Evolutionary conservation across 2,329 filamentous ascomycete species (phyloP).

Genomic region (Ophiostoma triangulosporum): DNA sequence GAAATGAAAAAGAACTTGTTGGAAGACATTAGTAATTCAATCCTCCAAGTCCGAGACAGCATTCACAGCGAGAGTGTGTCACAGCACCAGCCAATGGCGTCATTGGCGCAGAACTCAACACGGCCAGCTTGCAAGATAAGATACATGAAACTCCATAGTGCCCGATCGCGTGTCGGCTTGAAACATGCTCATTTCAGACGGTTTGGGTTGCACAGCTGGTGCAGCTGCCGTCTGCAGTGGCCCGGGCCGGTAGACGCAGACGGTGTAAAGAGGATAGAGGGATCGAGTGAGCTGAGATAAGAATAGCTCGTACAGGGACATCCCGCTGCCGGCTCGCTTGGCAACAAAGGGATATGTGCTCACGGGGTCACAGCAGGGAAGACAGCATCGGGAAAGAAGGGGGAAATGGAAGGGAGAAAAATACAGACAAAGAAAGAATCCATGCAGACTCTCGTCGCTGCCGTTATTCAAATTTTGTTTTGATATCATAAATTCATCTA

Average conservation of each 20-base stretch:
- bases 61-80: not conserved
- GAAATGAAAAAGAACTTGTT: too few relatives aligned
- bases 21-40: too few relatives aligned
- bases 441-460: too few relatives aligned
- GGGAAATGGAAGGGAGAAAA: not conserved
- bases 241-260: not conserved
- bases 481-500: too few relatives aligned
- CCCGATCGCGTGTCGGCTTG: too few relatives aligned
- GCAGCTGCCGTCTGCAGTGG: not conserved
- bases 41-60: not conserved
- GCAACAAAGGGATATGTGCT: not conserved
- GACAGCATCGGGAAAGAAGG: not conserved
- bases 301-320: not conserved
- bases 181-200: not conserved
- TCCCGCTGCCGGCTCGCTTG: not conserved
- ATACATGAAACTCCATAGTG: too few relatives aligned
- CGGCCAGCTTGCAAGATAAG: not conserved
- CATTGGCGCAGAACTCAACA: not conserved
- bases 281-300: not conserved
- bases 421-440: not conserved
- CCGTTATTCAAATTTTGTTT: too few relatives aligned
- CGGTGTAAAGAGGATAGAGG: not conserved
- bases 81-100: not conserved
- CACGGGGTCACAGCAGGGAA: not conserved
- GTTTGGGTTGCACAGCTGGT: not conserved